Base-by-base conservation (phyloP, 139 green algal genomes). In the Chlorella sorokiniana region DNA sequence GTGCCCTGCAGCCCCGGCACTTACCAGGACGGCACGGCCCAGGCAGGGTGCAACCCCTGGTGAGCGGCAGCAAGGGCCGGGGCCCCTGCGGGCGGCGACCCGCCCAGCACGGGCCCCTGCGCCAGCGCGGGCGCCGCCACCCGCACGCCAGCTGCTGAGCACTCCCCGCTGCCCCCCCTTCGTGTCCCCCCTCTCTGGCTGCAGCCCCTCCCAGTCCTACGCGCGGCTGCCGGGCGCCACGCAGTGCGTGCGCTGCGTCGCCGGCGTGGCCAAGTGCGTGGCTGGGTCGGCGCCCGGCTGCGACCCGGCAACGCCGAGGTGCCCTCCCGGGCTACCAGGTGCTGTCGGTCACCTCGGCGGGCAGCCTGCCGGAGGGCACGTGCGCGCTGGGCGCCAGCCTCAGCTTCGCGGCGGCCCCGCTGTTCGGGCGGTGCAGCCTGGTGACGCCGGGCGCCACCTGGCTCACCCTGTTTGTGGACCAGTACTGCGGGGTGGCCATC, bases 171-270 rank as follows among this genome's bases (percentile, higher is more conserved):
- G 16, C 10, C 29, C n/a, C 23, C 29, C 33, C 1, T 14, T 27
- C 69, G 18, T 48, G 4, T 45, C 27, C 40, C 27, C 44, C 23
- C 40, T 1, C 37, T 29, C 37, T 4, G 20, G 2, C 23, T 40
- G 73, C 73, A 79, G 73, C 52, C 73, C 73, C 23, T 38, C 23
- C 27, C 9, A 4, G 31, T 79, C 73, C 0, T 79, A 79, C 25
- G 73, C 73, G 3, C 73, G 73, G 1, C 11, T 54, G 37, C 73
- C 73, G 20, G 73, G 73, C 37, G 54, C 73, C 3, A 45, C 27
- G 37, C 73, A 52, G 54, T 79, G 73, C 54, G 73, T 79, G 33
- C 59, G 59, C 10, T 79, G 73, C 27, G 29, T 79, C 9, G 73
- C 25, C 1, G 73, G 73, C 25, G 73, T 79, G 25, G 73, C 73